Conservation (phyloP, 352 stramenopile genomes). For the Plasmopara halstedii region DNA sequence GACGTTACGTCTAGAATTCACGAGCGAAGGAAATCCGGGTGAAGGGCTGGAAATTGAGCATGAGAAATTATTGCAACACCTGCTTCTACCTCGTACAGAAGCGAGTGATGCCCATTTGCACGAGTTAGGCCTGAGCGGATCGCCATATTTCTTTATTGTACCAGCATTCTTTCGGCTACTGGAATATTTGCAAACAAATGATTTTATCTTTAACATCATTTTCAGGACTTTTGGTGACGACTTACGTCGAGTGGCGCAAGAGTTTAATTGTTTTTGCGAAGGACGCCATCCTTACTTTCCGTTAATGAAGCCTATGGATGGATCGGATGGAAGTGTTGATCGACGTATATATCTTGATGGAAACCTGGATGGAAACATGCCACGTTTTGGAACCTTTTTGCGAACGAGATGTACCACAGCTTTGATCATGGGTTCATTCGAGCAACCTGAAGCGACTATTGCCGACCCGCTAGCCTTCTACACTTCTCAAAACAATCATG, state of each 20-base stretch:
- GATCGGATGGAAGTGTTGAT: slow-evolving; percentile 37
- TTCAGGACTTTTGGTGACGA: slow-evolving; percentile 76
- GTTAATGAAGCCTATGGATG: slow-evolving; percentile 44
- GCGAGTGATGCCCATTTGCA: slow-evolving; percentile 7
- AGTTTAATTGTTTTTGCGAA: slow-evolving; percentile 77
- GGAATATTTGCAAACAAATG: slow-evolving; percentile 34
- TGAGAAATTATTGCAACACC: slow-evolving; percentile 32
- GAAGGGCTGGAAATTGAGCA: slow-evolving; percentile 38
- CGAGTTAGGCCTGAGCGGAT: slow-evolving; percentile 31
- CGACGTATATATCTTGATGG: slow-evolving; percentile 38
- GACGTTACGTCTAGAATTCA: slow-evolving; percentile 58
- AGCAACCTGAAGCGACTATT: slow-evolving; percentile 33
- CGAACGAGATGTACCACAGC: slow-evolving; percentile 38
- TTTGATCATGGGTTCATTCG: slow-evolving; percentile 66
- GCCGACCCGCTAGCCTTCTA: slow-evolving; percentile 34
- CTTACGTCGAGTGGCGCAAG: slow-evolving; percentile 49
- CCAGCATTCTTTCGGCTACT: slow-evolving; percentile 59
- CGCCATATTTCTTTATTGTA: slow-evolving; percentile 53
- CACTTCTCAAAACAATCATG: not conserved
- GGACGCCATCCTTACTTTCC: slow-evolving; percentile 52
- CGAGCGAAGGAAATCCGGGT: slow-evolving; percentile 34
- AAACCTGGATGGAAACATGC: slow-evolving; percentile 4
- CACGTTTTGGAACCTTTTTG: slow-evolving; percentile 60
- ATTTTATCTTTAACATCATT: slow-evolving; percentile 59
- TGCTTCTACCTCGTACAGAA: slow-evolving; percentile 30